Evolutionary conservation across 495 filamentous ascomycete species (phyloP).

Genomic region (Usnea hakonensis): DNA sequence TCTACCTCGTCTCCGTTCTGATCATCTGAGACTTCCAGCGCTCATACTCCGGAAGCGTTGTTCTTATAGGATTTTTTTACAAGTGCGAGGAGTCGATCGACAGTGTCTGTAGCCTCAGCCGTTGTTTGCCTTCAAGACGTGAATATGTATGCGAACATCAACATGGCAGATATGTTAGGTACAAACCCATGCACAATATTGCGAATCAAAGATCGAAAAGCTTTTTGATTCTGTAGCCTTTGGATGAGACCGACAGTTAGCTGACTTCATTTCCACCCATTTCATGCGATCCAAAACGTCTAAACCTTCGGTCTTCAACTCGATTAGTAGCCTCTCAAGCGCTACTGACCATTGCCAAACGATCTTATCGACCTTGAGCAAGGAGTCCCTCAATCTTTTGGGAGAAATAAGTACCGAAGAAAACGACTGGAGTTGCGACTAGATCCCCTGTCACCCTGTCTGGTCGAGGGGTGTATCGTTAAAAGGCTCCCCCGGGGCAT

Average conservation of each 20-base stretch:
- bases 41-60: slow-evolving; percentile 5
- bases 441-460: no score
- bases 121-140: not conserved
- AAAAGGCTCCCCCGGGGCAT: no score
- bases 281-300: slow-evolving; percentile 1
- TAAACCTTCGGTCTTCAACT: slow-evolving; percentile 4
- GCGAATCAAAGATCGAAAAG: slow-evolving; percentile 5
- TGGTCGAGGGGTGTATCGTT: no score
- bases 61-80: slow-evolving; percentile 7
- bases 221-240: slow-evolving; percentile 13
- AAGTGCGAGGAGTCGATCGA: slow-evolving; percentile 3
- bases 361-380: slow-evolving; percentile 6
- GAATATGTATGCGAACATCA: not conserved
- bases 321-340: slow-evolving; percentile 10
- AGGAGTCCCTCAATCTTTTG: not conserved
- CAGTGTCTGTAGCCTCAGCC: slow-evolving; percentile 9
- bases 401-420: not conserved
- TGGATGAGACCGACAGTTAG: slow-evolving; percentile 5
- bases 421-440: slow-evolving; percentile 9
- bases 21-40: no score
- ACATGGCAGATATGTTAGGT: not conserved
- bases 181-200: slow-evolving; percentile 9
- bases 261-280: slow-evolving; percentile 9
- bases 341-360: slow-evolving; percentile 12
- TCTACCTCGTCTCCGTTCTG: no score